These are phyloP conservation scores for Paraphaeosphaeria minitans DNA, from an alignment of 2,329 filamentous ascomycete species.

Conservation along the genomic window DNA sequence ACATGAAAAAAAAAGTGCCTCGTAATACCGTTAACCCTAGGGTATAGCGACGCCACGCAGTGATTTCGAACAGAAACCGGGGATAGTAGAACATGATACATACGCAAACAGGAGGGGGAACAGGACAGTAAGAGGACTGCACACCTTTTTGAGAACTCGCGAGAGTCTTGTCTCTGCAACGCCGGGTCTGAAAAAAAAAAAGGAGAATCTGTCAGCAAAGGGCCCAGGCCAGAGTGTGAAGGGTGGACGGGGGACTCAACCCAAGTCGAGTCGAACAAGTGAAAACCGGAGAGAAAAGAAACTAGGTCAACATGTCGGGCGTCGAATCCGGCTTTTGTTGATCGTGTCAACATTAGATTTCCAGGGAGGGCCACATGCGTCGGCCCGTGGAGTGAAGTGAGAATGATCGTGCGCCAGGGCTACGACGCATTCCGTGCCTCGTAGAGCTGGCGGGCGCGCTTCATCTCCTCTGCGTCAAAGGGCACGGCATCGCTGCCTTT, in stretches of 20 bases:
- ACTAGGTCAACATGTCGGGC: neutral
- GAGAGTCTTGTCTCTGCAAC: conserved; percentile 34
- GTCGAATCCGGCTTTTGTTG: neutral
- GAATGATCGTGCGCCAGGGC: neutral
- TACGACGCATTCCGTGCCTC: conserved; percentile 27
- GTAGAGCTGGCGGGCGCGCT: conserved; percentile 42
- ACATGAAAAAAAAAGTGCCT: neutral
- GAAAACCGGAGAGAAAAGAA: neutral
- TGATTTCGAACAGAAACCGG: neutral
- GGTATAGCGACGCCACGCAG: conserved; percentile 33
- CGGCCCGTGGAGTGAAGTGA: neutral
- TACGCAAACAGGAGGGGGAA: conserved; percentile 25
- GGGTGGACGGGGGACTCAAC: neutral
- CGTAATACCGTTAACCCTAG: conserved; percentile 17
- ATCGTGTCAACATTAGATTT: conserved; percentile 10
- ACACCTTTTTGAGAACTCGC: conserved; percentile 31
- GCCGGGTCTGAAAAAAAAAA: conserved; percentile 19
- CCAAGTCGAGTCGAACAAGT: neutral
- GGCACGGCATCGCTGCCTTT: conserved; percentile 41
- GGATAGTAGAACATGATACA: conserved; percentile 14
- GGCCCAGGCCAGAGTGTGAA: neutral
- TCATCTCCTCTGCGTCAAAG: conserved; percentile 46
- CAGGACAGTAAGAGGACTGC: conserved; percentile 18
- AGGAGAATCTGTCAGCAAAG: conserved; percentile 5
- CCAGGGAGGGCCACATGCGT: too few species aligned